A percentile compares a stretch with the other conserved stretches of the same genome.
Evolutionary conservation across 805 yeast genomes (phyloP).

Genomic region (Saturnispora ahearnii): DNA sequence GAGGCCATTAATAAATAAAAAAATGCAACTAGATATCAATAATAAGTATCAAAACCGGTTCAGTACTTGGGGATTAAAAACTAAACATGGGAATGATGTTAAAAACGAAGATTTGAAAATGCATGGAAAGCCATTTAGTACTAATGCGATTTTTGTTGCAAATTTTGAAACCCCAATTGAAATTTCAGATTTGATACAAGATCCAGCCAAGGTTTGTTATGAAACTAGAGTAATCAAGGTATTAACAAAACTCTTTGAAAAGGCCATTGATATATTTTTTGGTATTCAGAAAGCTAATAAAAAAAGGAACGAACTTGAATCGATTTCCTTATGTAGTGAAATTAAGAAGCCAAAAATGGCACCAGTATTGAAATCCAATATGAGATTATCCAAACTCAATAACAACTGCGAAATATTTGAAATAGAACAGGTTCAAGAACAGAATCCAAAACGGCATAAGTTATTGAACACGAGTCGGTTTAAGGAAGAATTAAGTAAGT

Average conservation of each 20-base stretch:
- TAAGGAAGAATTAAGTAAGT: neutral
- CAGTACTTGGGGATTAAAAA: conserved; percentile 9
- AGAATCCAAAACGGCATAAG: neutral
- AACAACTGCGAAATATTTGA: neutral
- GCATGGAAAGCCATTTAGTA: conserved; percentile 28
- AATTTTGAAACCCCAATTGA: conserved; percentile 16
- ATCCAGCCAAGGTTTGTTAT: conserved; percentile 29
- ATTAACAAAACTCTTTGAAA: conserved; percentile 26
- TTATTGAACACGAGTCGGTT: neutral
- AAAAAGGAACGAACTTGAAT: neutral
- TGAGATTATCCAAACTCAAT: conserved; percentile 3
- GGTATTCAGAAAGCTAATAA: neutral
- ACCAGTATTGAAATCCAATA: conserved; percentile 3
- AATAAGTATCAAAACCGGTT: conserved; percentile 18
- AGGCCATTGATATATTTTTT: conserved; percentile 25
- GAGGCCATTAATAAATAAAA: conserved; percentile 22
- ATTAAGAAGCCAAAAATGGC: no score
- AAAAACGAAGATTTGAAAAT: neutral
- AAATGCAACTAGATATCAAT: conserved; percentile 19
- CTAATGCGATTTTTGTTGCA: conserved; percentile 33
- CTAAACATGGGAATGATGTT: neutral
- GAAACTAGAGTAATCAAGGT: conserved; percentile 21
- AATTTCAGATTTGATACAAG: conserved; percentile 33
- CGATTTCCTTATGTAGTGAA: no score
- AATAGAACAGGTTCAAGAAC: no score